phyloP scores from a whole-genome alignment of 176 grass and related monocot species.

The Microstegium vimineum region DNA sequence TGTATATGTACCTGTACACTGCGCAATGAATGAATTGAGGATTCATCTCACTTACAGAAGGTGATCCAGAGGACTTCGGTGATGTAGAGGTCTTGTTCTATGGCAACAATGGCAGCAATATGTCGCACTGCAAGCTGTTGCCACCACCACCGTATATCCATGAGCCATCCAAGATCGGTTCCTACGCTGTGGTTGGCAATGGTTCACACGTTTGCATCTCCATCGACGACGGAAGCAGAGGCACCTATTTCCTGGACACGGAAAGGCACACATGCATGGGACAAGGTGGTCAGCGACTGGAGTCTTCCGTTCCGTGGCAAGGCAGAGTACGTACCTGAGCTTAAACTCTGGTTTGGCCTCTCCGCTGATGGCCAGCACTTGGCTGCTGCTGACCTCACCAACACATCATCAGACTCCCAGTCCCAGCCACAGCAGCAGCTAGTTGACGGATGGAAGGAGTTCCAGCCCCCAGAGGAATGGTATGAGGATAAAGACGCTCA shows the following conservation, averaged over 20 bases:
- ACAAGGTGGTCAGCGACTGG: not conserved
- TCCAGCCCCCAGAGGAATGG: not conserved
- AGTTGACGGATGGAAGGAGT: not conserved
- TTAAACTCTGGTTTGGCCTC: slow-evolving; percentile 17
- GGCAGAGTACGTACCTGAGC: not conserved
- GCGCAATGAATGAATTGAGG: no score
- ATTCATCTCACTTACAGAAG: no score
- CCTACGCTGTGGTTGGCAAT: not conserved
- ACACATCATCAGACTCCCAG: not conserved
- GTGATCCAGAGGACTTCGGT: no score
- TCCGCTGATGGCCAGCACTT: not conserved
- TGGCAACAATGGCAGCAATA: not conserved
- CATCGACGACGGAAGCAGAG: not conserved
- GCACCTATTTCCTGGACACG: slow-evolving; percentile 7
- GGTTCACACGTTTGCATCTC: slow-evolving; percentile 2
- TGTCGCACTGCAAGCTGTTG: not conserved
- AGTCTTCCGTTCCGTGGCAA: not conserved
- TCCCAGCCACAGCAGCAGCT: not conserved
- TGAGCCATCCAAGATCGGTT: not conserved
- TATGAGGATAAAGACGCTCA: not conserved
- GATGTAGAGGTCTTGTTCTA: not conserved
- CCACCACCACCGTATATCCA: not conserved
- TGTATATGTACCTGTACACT: no score
- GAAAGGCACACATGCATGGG: not conserved
- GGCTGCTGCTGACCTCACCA: not conserved